Base-by-base conservation (phyloP, 352 stramenopile species). In the Globisporangium canariense region DNA sequence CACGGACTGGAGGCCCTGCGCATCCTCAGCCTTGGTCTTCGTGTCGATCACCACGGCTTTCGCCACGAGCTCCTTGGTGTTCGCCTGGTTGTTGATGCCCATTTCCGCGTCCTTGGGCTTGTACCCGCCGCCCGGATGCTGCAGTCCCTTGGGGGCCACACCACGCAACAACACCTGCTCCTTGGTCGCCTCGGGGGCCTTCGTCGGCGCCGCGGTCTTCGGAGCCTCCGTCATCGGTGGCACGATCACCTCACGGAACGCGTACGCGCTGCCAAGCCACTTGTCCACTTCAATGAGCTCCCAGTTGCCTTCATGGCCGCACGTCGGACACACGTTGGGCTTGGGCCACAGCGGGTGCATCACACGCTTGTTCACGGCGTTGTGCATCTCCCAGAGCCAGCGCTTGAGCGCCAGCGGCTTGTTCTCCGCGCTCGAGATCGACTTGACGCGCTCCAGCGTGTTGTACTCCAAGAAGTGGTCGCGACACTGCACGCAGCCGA, bases 331-430 rank as follows among this genome's bases (percentile, higher is more conserved):
- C 25, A 84, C 65, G 14, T 89, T 71, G 6, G 74, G 79, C 58
- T 94, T 94, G 20, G 86, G 86, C 83, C 83, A 94, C 53, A 85
- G 76, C 25, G 81, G 81, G 61, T 94, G 83, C 47, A 79, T 74
- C 34, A 93, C 71, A 3, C 86, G 81, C 62, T 79, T 89, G 74
- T 95, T 95, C 13, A 93, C 86, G 11, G 75, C 78, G 64, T 95
- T 95, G 79, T 95, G 86, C 71, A 87, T 86, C 60, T 88, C 72
- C 86, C 86, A 95, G 32, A 94, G 74, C 86, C 86, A 95, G 28
- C 82, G 74, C 70, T 86, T 84, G 46, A 94, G 60, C 45, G 74
- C 78, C 20, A 79, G 62, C 2, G 83, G 72, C 52, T 94, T 94
- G 67, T 91, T 81, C 34, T 81, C 67, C n/a, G 77, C 83, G 9